These are phyloP conservation scores for Phaeosphaeria sp. DNA, from an alignment of 2,329 filamentous ascomycete species.

Conservation along the genomic window DNA sequence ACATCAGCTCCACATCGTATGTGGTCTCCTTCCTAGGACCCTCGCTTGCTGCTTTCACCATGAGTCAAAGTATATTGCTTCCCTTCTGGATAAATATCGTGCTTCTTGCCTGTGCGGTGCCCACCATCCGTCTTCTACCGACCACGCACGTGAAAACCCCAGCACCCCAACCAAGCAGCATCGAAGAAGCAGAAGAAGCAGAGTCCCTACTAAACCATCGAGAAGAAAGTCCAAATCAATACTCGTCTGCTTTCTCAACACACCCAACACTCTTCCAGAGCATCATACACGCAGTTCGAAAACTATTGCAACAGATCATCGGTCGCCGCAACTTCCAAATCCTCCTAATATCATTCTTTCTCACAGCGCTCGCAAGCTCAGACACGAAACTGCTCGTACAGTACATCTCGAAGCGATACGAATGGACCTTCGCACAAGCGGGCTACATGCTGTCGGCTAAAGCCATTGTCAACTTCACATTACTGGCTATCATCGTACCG, in stretches of 20 bases:
- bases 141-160: background rate
- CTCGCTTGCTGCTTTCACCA: slow-evolving; percentile 41
- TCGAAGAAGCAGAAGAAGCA: slow-evolving; percentile 20
- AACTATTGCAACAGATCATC: slow-evolving; percentile 24
- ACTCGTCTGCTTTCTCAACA: slow-evolving; percentile 35
- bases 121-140: slow-evolving; percentile 31
- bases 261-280: slow-evolving; percentile 17
- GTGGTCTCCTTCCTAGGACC: slow-evolving; percentile 45
- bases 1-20: slow-evolving; percentile 43
- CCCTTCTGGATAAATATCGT: slow-evolving; percentile 45
- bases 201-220: slow-evolving; percentile 29
- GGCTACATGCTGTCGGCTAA: slow-evolving; percentile 49
- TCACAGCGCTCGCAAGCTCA: slow-evolving; percentile 47
- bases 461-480: slow-evolving; percentile 44
- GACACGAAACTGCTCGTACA: slow-evolving; percentile 48
- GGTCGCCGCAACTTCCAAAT: slow-evolving; percentile 44
- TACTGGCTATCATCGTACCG: slow-evolving; percentile 44
- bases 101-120: slow-evolving; percentile 35
- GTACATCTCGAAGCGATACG: slow-evolving; percentile 49
- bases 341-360: slow-evolving; percentile 41
- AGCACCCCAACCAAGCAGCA: background rate
- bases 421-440: slow-evolving; percentile 47
- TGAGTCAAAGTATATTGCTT: slow-evolving; percentile 45
- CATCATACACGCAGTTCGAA: slow-evolving; percentile 20
- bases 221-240: slow-evolving; percentile 15